Evolutionary conservation across 2,329 filamentous ascomycete genomes (phyloP), one percentile per base, ranked within the genome.

Genomic region (Fusarium marasasianum): DNA sequence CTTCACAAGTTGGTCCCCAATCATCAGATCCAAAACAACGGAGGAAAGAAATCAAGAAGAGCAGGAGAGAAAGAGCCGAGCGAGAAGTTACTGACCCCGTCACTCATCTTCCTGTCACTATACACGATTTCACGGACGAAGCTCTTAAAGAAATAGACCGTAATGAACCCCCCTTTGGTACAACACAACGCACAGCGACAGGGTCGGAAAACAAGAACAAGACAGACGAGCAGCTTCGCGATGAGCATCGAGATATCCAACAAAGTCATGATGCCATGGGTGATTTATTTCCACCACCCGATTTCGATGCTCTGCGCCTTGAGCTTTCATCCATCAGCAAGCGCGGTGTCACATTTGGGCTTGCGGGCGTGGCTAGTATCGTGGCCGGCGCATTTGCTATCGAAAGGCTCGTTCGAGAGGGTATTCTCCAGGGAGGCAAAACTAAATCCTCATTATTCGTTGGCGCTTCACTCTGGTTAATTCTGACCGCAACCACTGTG

Each of bases 81-180:
- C 83, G 87, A 67, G 86, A 92, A 78, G 92, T 94, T 53, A 94
- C 91, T 3, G 92, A 94, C 77, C 92, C 92, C 0, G 87, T 94
- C 44, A 94, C 92, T 4, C 92, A 94, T 81, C 84, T 94, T 6
- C 91, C 91, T 4, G 87, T 93, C 54, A 84, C 83, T 41, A 91
- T 93, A 41, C 90, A 92, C 77, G 92, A 94, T 78, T 91, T 91
- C 76, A 93, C 91, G 1, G 85, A 87, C 35, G 87, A 89, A 44
- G 90, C 92, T 59, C 83, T 94, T 18, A 78, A 83, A 22, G 75
- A 80, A 13, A 71, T 81, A 24, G 77, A 79, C 15, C 59, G 67
- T 24, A 80, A 82, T 48, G 73, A 81, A 10, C 73, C 81, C 68
- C n/a, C 81, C 61, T 58, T 83, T 24, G 84, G 83, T 5, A 75